A percentile compares a stretch with the other conserved stretches of the same genome.
Conservation (phyloP, 108 stramenopile genomes). For the Bacterosira constricta region DNA sequence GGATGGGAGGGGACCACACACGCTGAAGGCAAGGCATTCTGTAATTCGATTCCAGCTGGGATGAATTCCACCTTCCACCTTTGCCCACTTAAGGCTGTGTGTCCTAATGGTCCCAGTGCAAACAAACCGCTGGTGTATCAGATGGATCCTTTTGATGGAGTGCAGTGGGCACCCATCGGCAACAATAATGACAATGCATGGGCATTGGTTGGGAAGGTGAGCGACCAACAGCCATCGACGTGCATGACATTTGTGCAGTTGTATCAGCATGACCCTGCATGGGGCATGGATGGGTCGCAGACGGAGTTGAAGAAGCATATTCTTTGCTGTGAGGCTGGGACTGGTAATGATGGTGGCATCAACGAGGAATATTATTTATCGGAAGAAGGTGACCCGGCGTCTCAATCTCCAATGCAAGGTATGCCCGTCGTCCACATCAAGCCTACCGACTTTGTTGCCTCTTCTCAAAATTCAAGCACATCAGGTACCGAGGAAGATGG, state of each 20-base stretch:
- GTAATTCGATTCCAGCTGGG: slow-evolving; percentile 14
- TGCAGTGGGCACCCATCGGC: slow-evolving; percentile 27
- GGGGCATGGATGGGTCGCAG: slow-evolving; percentile 31
- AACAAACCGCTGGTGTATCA: slow-evolving; percentile 28
- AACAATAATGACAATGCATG: slow-evolving; percentile 15
- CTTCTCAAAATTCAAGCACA: neutral
- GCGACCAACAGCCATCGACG: slow-evolving; percentile 3
- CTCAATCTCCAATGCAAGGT: slow-evolving; percentile 4
- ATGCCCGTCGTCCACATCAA: no score
- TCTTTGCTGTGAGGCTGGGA: slow-evolving; percentile 22
- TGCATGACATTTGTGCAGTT: slow-evolving; percentile 12
- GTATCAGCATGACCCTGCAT: slow-evolving; percentile 14
- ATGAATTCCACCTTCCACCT: slow-evolving; percentile 9
- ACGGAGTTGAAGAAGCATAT: slow-evolving; percentile 25
- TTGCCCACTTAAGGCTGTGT: slow-evolving; percentile 22
- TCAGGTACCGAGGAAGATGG: neutral
- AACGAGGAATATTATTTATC: neutral
- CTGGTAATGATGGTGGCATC: neutral
- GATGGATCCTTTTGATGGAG: slow-evolving; percentile 26
- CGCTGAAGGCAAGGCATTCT: slow-evolving; percentile 10
- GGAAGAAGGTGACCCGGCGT: neutral
- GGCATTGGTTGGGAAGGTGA: slow-evolving; percentile 20
- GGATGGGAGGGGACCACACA: slow-evolving; percentile 22
- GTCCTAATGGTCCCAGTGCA: slow-evolving; percentile 16
- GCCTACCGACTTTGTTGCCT: no score